These are phyloP conservation scores for Areca catechu DNA, from an alignment of 176 grass and related monocot genomes.

Conservation along the genomic window DNA sequence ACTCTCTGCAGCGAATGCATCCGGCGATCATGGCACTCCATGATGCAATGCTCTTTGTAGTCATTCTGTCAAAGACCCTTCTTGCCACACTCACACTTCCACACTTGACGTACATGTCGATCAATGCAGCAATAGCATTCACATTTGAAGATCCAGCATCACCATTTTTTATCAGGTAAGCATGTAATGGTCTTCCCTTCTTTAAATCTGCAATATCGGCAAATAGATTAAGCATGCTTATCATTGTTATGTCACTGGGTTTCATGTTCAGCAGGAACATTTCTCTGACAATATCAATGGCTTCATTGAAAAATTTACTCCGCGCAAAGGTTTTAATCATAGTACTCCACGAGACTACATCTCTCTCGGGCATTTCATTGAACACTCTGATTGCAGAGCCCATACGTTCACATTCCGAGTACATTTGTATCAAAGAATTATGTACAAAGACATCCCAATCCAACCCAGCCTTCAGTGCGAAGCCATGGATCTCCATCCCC, in stretches of 20 bases:
- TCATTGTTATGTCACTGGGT: conserved; percentile 3
- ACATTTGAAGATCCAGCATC: background rate
- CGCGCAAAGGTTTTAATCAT: conserved; percentile 8
- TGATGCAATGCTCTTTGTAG: conserved; percentile 9
- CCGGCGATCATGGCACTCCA: conserved; percentile 16
- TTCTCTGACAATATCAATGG: conserved; percentile 3
- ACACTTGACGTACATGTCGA: conserved; percentile 18
- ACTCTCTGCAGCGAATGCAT: conserved; percentile 8
- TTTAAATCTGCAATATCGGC: conserved; percentile 5
- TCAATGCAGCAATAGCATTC: conserved; percentile 14
- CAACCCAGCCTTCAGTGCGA: conserved; percentile 5
- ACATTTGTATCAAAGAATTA: conserved; percentile 19
- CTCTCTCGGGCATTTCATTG: conserved; percentile 16
- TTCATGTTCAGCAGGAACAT: conserved; percentile 3
- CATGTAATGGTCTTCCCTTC: conserved; percentile 6
- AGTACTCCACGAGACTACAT: conserved; percentile 20
- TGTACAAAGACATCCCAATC: conserved; percentile 8
- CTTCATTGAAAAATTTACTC: background rate
- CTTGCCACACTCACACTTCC: conserved; percentile 6
- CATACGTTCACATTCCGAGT: conserved; percentile 1
- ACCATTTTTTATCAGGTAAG: conserved; percentile 11
- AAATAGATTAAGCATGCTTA: conserved; percentile 20
- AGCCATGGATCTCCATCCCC: conserved; percentile 15
- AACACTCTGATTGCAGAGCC: background rate
- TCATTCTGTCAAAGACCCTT: conserved; percentile 12